Evolutionary conservation across 2,329 filamentous ascomycete genomes (phyloP).

Genomic region (Torrubiellomyces zombiae): DNA sequence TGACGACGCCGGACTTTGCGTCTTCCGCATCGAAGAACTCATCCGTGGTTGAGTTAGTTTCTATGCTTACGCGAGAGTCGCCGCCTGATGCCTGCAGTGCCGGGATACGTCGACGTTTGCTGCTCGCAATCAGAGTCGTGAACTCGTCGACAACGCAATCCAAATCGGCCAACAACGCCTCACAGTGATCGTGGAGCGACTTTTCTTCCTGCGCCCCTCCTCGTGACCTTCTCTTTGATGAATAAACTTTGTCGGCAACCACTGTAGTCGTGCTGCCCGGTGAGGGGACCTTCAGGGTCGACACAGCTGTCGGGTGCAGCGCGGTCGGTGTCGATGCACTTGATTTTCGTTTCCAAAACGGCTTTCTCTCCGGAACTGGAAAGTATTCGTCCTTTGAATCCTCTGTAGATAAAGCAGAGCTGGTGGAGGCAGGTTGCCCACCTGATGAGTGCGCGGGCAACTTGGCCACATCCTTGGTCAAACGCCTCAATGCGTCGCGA

Average conservation of each 20-base stretch:
- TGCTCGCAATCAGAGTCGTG: slow-evolving; percentile 56
- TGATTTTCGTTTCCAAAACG: slow-evolving; percentile 88
- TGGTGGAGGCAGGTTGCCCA: slow-evolving; percentile 23
- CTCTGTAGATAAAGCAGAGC: slow-evolving; percentile 15
- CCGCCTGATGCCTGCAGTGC: slow-evolving; percentile 30
- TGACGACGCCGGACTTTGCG: slow-evolving; percentile 49
- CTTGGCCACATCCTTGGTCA: slow-evolving; percentile 71
- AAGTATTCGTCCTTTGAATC: slow-evolving; percentile 35
- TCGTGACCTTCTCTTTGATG: slow-evolving; percentile 19
- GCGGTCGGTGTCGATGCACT: slow-evolving; percentile 32
- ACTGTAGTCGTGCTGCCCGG: slow-evolving; percentile 18
- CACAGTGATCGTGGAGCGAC: slow-evolving; percentile 65
- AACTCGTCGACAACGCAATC: slow-evolving; percentile 76
- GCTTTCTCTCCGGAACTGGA: slow-evolving; percentile 37
- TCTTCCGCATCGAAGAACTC: slow-evolving; percentile 90
- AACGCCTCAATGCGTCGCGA: slow-evolving; percentile 68
- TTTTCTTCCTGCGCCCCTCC: slow-evolving; percentile 35
- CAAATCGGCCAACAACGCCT: slow-evolving; percentile 68
- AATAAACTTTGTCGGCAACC: slow-evolving; percentile 15
- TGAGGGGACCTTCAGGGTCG: slow-evolving; percentile 25
- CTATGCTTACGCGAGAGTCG: slow-evolving; percentile 48
- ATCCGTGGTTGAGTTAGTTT: slow-evolving; percentile 63
- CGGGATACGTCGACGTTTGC: slow-evolving; percentile 56
- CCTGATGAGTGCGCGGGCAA: slow-evolving; percentile 13
- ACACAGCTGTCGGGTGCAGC: slow-evolving; percentile 20